phyloP scores from a whole-genome alignment of 2,329 filamentous ascomycete species.

The Aureobasidium musti region DNA sequence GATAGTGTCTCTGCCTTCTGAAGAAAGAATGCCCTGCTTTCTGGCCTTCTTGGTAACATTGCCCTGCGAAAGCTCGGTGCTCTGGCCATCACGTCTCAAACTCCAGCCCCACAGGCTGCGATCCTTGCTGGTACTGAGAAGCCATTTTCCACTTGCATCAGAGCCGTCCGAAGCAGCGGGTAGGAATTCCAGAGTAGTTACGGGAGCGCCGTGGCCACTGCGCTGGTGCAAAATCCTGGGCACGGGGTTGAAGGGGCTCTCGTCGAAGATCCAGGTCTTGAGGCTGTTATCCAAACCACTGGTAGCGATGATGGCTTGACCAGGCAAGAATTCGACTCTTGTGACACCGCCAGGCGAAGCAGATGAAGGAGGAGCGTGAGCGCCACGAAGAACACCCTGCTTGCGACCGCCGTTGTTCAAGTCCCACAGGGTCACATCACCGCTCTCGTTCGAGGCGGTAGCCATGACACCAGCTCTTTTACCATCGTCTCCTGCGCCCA shows the following conservation, averaged over 20 bases:
- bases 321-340: constrained; percentile 83
- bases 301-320: constrained; percentile 86
- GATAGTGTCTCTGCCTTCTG: constrained; percentile 38
- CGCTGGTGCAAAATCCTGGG: constrained; percentile 83
- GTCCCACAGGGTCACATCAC: constrained; percentile 96
- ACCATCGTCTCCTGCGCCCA: constrained; percentile 86
- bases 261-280: constrained; percentile 95
- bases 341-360: constrained; percentile 77
- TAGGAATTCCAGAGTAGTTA: constrained; percentile 80
- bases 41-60: constrained; percentile 84
- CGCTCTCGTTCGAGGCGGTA: constrained; percentile 74
- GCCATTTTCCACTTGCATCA: constrained; percentile 88
- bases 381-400: constrained; percentile 81
- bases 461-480: constrained; percentile 89
- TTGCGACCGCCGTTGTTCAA: constrained; percentile 85
- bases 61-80: constrained; percentile 88
- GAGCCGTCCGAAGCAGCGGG: constrained; percentile 87
- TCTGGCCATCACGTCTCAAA: constrained; percentile 90
- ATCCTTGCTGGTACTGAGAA: constrained; percentile 85
- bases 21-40: constrained; percentile 70
- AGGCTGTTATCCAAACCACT: constrained; percentile 91
- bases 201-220: constrained; percentile 83
- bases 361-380: constrained; percentile 76
- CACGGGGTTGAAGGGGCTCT: constrained; percentile 82
- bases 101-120: constrained; percentile 96